phyloP scores from a whole-genome alignment of 83 land plant genomes.

The Picea abies region DNA sequence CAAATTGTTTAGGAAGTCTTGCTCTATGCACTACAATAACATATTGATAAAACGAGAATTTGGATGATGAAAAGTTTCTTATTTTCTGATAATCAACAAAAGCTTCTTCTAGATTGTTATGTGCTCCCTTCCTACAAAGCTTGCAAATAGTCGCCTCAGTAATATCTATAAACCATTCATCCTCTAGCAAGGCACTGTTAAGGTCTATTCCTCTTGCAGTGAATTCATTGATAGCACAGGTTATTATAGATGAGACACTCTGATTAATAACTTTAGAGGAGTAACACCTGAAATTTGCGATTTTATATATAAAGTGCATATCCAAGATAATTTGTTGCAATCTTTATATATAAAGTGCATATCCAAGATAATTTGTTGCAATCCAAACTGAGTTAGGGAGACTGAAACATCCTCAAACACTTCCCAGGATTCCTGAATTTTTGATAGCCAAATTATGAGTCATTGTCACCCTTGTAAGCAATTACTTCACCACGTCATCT shows the following conservation, averaged over 20 bases:
- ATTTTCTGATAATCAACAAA: too few species aligned
- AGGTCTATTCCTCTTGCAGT: constrained; percentile 73
- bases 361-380: constrained; percentile 91
- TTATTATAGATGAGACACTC: constrained; percentile 17
- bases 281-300: constrained; percentile 30
- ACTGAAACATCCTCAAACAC: constrained; percentile 74
- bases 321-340: constrained; percentile 93
- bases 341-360: constrained; percentile 89
- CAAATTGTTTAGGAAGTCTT: too few species aligned
- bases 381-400: constrained; percentile 62
- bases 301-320: constrained; percentile 88
- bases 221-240: constrained; percentile 66
- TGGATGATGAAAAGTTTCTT: too few species aligned
- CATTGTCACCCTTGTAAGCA: constrained; percentile 80
- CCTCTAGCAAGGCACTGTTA: constrained; percentile 67
- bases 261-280: too few species aligned
- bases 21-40: too few species aligned
- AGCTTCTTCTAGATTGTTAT: neutral
- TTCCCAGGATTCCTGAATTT: constrained; percentile 89
- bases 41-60: too few species aligned
- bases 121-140: constrained; percentile 36
- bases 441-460: constrained; percentile 77
- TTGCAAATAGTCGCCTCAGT: constrained; percentile 66
- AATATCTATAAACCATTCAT: constrained; percentile 73
- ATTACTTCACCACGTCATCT: constrained; percentile 70